phyloP scores from a whole-genome alignment of 1,284 basidiomycete genomes.

The Irpex rosettiformis region DNA sequence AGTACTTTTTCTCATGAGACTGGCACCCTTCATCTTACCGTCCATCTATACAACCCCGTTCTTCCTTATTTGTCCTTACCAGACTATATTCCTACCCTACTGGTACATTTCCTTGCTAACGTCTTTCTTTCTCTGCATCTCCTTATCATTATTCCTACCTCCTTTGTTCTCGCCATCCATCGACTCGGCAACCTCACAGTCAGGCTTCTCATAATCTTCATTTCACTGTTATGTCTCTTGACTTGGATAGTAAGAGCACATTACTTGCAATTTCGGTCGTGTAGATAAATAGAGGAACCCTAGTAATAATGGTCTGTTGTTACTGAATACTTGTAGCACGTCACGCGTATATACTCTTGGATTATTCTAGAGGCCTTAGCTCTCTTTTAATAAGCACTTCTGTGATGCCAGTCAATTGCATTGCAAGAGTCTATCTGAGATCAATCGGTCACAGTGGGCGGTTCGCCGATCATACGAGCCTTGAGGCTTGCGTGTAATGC shows the following conservation, averaged over 20 bases:
- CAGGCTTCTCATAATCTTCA: background rate
- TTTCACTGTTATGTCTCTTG: conserved; percentile 26
- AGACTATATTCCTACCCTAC: background rate
- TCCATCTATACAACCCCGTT: background rate
- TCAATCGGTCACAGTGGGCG: background rate
- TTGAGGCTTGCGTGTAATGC: too few species aligned
- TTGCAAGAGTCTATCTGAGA: background rate
- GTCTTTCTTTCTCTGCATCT: background rate
- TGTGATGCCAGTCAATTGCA: background rate
- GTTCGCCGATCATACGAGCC: background rate
- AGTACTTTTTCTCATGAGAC: conserved; percentile 18
- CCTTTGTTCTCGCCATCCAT: background rate
- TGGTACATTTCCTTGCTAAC: background rate
- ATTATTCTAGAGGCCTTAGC: background rate
- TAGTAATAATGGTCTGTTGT: conserved; percentile 9
- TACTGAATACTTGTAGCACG: background rate
- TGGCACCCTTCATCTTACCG: background rate
- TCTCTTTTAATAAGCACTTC: background rate
- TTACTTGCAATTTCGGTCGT: background rate
- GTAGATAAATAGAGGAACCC: conserved; percentile 9
- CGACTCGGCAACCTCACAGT: background rate
- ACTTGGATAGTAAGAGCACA: background rate
- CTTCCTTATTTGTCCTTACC: background rate
- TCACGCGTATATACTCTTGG: background rate
- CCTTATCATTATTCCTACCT: background rate